A percentile compares a stretch with the other conserved stretches of the same genome.
Evolutionary conservation across 768 basidiomycete genomes (phyloP).

Genomic region (Lactarius vividus): DNA sequence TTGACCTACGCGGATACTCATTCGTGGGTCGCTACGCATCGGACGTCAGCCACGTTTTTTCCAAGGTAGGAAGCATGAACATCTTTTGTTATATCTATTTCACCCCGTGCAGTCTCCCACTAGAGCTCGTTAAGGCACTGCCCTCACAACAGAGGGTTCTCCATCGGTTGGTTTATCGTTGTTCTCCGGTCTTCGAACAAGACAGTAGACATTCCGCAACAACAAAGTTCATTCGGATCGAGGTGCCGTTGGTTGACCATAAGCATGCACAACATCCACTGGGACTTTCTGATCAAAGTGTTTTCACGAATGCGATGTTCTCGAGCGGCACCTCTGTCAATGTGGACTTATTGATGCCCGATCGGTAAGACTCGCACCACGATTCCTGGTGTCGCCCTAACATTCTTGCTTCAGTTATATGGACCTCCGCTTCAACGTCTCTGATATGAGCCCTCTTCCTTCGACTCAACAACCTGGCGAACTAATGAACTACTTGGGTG

Average conservation of each 20-base stretch:
- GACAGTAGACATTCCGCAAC: not conserved
- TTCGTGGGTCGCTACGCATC: slow-evolving; percentile 43
- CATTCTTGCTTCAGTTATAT: slow-evolving; percentile 30
- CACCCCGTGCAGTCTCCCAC: slow-evolving; percentile 20
- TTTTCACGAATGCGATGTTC: slow-evolving; percentile 3
- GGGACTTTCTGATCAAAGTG: not conserved
- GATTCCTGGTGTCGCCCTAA: not conserved
- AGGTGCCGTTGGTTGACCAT: slow-evolving; percentile 16
- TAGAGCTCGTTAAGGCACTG: slow-evolving; percentile 15
- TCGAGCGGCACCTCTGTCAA: slow-evolving; percentile 13
- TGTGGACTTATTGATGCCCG: slow-evolving; percentile 22
- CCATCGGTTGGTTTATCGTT: slow-evolving; percentile 26
- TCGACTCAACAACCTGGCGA: slow-evolving; percentile 39
- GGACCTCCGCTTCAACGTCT: slow-evolving; percentile 53
- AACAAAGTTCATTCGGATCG: slow-evolving; percentile 20
- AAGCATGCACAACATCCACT: slow-evolving; percentile 4
- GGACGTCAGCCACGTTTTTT: slow-evolving; percentile 41
- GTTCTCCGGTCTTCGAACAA: not conserved
- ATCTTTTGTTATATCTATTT: slow-evolving; percentile 1
- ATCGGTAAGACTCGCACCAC: slow-evolving; percentile 16
- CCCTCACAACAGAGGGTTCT: slow-evolving; percentile 22
- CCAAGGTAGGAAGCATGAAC: slow-evolving; percentile 42
- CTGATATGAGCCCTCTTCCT: slow-evolving; percentile 35
- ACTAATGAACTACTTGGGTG: slow-evolving; percentile 42
- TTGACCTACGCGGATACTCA: slow-evolving; percentile 43